A percentile compares a stretch with the other conserved stretches of the same genome.
Evolutionary conservation across 306 rosid genomes (phyloP).

Genomic region (Oxytropis ochrocephala): DNA sequence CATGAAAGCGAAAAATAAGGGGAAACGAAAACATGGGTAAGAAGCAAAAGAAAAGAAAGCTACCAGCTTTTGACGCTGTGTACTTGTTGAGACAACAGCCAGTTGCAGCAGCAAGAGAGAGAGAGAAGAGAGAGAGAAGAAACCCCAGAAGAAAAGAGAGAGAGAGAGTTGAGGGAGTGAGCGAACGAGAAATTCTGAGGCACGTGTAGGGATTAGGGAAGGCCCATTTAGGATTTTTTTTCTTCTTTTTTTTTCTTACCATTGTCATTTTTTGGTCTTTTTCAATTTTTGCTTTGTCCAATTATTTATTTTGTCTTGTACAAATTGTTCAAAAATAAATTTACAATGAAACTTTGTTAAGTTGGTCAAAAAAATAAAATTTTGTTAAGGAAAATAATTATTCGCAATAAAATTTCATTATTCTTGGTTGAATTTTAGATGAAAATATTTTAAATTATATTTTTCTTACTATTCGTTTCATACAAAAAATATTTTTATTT

Average conservation of each 20-base stretch:
- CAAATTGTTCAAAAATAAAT: not conserved
- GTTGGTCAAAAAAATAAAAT: not conserved
- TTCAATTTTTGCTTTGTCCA: not conserved
- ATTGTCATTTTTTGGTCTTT: not conserved
- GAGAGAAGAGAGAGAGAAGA: conserved; percentile 3
- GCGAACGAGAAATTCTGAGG: conserved; percentile 24
- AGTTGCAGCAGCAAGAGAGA: not conserved
- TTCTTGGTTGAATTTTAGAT: not conserved
- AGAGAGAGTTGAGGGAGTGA: conserved; percentile 9
- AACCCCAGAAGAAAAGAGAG: conserved; percentile 23
- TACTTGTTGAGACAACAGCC: conserved; percentile 3
- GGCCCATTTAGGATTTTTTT: not conserved
- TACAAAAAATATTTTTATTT: no score
- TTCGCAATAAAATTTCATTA: not conserved
- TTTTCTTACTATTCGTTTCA: no score
- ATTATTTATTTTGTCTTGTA: not conserved
- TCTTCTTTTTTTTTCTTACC: not conserved
- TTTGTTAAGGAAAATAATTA: not conserved
- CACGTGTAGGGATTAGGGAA: conserved; percentile 38
- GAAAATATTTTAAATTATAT: no score
- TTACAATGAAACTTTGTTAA: not conserved
- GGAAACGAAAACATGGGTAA: conserved; percentile 1
- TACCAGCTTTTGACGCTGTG: conserved; percentile 8
- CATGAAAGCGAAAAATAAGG: not conserved
- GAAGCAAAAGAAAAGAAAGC: conserved; percentile 1